Evolutionary conservation across 768 basidiomycete genomes (phyloP).

Genomic region (Hygrophorus russula): DNA sequence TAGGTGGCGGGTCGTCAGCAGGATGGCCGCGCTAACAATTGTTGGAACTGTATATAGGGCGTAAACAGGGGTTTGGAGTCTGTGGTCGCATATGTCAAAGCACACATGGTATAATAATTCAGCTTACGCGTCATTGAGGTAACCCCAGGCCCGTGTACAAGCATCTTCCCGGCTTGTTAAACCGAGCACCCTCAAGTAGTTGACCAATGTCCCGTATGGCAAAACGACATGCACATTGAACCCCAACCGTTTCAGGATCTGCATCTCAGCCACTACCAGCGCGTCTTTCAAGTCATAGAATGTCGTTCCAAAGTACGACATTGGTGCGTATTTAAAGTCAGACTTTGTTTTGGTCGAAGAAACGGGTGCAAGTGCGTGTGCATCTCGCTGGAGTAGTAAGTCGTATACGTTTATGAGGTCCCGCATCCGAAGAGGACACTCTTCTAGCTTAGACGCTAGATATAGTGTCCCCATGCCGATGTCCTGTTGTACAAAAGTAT

Average conservation of each 20-base stretch:
- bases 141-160: slow-evolving; percentile 83
- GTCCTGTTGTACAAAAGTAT: slow-evolving; percentile 39
- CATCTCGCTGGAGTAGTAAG: slow-evolving; percentile 67
- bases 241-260: slow-evolving; percentile 88
- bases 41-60: slow-evolving; percentile 82
- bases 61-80: slow-evolving; percentile 89
- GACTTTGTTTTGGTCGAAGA: slow-evolving; percentile 15
- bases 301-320: slow-evolving; percentile 80
- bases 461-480: slow-evolving; percentile 83
- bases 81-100: slow-evolving; percentile 18
- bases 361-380: slow-evolving; percentile 33
- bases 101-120: neutral
- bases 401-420: slow-evolving; percentile 94
- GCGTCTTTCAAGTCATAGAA: slow-evolving; percentile 96
- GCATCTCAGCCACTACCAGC: slow-evolving; percentile 93
- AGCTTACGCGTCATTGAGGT: slow-evolving; percentile 87
- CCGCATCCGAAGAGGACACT: slow-evolving; percentile 83
- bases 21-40: slow-evolving; percentile 83
- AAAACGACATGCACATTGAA: slow-evolving; percentile 92
- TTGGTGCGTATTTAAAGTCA: slow-evolving; percentile 62
- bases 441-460: slow-evolving; percentile 85
- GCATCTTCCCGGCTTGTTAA: slow-evolving; percentile 60
- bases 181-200: slow-evolving; percentile 88
- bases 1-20: slow-evolving; percentile 67
- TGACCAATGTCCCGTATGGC: slow-evolving; percentile 90